Percentiles rank a stretch among this genome's conserved stretches.
These are phyloP conservation scores for Chenopodium album DNA, from an alignment of 148 eudicot genomes.

Conservation along the genomic window DNA sequence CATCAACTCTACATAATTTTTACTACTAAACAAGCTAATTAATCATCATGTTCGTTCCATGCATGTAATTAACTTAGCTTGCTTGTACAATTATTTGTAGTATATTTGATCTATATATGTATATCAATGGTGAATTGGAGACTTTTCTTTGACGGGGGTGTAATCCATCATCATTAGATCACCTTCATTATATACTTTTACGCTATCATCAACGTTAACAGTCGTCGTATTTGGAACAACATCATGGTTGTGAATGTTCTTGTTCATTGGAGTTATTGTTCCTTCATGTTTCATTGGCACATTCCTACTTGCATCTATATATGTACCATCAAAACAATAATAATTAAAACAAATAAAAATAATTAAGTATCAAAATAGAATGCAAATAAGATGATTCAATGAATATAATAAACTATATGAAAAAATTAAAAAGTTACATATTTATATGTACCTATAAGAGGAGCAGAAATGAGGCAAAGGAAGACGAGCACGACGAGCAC, in stretches of 20 bases:
- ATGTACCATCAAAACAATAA: background rate
- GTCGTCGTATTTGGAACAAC: background rate
- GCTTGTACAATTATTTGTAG: no score
- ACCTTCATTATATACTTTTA: background rate
- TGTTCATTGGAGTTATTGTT: background rate
- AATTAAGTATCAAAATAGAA: no score
- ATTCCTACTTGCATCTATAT: constrained; percentile 4
- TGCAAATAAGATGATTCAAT: no score
- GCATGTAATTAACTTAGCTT: no score
- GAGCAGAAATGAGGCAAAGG: constrained; percentile 1
- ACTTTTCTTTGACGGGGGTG: constrained; percentile 12
- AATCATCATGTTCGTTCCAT: no score
- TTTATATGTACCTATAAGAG: background rate
- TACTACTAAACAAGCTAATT: no score
- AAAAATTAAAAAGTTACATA: no score
- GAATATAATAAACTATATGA: no score
- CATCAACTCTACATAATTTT: no score
- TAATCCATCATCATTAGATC: constrained; percentile 24
- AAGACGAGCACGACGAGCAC: background rate
- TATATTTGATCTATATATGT: no score
- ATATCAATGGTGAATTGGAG: constrained; percentile 25
- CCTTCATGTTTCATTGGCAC: background rate
- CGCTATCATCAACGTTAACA: no score
- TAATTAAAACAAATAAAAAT: no score
- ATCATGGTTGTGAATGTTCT: background rate